A percentile compares a stretch with the other conserved stretches of the same genome.
Evolutionary conservation across 805 yeast species (phyloP).

Genomic region (Metschnikowia lochheadii): DNA sequence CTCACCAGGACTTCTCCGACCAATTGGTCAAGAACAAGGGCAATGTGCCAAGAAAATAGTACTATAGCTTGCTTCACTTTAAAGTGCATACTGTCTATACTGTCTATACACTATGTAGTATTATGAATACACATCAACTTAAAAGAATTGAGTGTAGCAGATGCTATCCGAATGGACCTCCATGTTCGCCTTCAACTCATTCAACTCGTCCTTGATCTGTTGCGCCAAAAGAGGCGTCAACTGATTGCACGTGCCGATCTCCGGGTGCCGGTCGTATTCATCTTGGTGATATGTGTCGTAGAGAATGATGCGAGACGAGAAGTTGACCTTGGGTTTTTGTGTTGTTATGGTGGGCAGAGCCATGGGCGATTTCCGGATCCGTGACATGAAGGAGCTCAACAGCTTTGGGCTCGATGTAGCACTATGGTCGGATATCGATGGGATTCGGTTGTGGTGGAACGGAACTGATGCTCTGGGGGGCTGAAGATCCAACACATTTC

Average conservation of each 20-base stretch:
- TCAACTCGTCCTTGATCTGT: slow-evolving; percentile 79
- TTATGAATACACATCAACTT: slow-evolving; percentile 6
- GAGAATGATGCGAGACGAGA: slow-evolving; percentile 77
- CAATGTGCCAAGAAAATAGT: slow-evolving; percentile 12
- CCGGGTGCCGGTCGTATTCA: slow-evolving; percentile 92
- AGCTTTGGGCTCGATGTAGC: slow-evolving; percentile 30
- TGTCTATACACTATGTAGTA: background rate
- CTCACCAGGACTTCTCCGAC: slow-evolving; percentile 29
- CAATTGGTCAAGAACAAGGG: slow-evolving; percentile 17
- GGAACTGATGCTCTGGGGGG: slow-evolving; percentile 16
- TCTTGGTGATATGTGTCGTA: slow-evolving; percentile 79
- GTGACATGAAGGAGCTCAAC: slow-evolving; percentile 27
- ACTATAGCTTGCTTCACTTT: too few species aligned
- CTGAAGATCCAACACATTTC: slow-evolving; percentile 15
- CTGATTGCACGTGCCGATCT: slow-evolving; percentile 86
- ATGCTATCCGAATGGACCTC: slow-evolving; percentile 73
- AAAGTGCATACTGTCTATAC: background rate
- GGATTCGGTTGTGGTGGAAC: slow-evolving; percentile 30
- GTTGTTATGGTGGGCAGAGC: slow-evolving; percentile 8
- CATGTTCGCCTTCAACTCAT: slow-evolving; percentile 72
- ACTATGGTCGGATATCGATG: slow-evolving; percentile 26
- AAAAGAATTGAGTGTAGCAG: slow-evolving; percentile 82
- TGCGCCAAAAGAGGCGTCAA: slow-evolving; percentile 85
- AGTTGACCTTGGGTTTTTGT: slow-evolving; percentile 42
- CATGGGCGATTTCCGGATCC: slow-evolving; percentile 24